Percentiles rank a stretch among this genome's conserved stretches.
phyloP scores from a whole-genome alignment of 2,329 filamentous ascomycete genomes.

The Didymella keratinophila region DNA sequence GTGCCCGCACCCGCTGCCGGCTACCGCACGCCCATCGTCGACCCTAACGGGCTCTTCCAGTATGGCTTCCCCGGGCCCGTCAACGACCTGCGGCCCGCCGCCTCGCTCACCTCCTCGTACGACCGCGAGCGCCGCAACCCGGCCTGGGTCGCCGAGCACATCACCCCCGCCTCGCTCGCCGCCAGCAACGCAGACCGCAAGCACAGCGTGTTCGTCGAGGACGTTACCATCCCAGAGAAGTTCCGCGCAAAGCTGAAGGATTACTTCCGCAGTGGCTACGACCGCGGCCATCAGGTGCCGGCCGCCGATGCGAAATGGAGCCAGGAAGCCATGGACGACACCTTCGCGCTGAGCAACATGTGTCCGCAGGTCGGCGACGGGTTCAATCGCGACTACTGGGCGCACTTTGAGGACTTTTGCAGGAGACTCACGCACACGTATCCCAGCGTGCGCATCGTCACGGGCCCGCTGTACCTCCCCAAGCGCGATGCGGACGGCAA shows the following conservation, averaged over 20 bases:
- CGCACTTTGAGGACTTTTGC: conserved; percentile 98
- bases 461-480: conserved; percentile 91
- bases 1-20: conserved; percentile 35
- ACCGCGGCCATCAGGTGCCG: conserved; percentile 95
- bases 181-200: conserved; percentile 80
- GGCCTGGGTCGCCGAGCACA: conserved; percentile 91
- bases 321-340: conserved; percentile 92
- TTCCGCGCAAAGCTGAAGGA: conserved; percentile 92
- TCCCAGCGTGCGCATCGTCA: conserved; percentile 88
- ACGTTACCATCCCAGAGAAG: conserved; percentile 77
- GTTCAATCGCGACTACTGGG: conserved; percentile 99
- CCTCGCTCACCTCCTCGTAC: conserved; percentile 84
- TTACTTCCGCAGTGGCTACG: conserved; percentile 94
- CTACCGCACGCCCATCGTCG: conserved; percentile 50
- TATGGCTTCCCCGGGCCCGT: conserved; percentile 88
- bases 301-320: conserved; percentile 97
- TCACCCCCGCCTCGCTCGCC: conserved; percentile 84
- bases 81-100: conserved; percentile 78
- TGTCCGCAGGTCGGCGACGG: conserved; percentile 97
- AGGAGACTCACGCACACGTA: conserved; percentile 80
- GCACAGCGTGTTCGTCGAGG: conserved; percentile 83
- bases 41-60: conserved; percentile 61
- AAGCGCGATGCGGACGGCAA: conserved; percentile 88
- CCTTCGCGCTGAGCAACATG: conserved; percentile 95
- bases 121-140: conserved; percentile 92